A percentile compares a stretch with the other conserved stretches of the same genome.
These are phyloP conservation scores for Mortierella sp. DNA, from an alignment of 371 early-diverging fungal species.

Conservation along the genomic window DNA sequence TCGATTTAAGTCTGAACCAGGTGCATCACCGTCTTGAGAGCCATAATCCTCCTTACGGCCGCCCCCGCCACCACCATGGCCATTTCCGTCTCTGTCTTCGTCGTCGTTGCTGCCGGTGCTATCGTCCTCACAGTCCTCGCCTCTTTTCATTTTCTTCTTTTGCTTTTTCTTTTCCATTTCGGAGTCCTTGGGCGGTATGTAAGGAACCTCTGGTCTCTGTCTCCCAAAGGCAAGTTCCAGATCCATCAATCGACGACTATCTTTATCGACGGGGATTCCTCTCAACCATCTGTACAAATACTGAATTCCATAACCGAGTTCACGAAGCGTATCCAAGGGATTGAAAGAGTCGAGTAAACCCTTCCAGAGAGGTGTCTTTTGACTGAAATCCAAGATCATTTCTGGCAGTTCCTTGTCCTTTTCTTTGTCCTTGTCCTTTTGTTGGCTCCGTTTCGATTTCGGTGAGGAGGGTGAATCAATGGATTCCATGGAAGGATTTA, in stretches of 20 bases:
- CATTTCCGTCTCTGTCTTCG: slow-evolving; percentile 3
- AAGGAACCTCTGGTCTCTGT: slow-evolving; percentile 42
- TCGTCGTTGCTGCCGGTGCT: slow-evolving; percentile 10
- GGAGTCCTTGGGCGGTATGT: slow-evolving; percentile 24
- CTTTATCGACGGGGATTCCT: slow-evolving; percentile 50
- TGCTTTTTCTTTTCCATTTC: slow-evolving; percentile 19
- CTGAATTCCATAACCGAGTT: slow-evolving; percentile 32
- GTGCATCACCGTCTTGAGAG: background rate
- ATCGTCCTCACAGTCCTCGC: slow-evolving; percentile 12
- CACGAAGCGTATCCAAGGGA: slow-evolving; percentile 48
- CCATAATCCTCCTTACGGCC: slow-evolving; percentile 1
- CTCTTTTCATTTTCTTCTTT: slow-evolving; percentile 15
- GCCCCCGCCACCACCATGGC: background rate
- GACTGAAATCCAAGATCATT: slow-evolving; percentile 31
- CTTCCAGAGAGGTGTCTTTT: slow-evolving; percentile 49
- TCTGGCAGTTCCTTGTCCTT: slow-evolving; percentile 24
- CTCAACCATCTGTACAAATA: slow-evolving; percentile 47
- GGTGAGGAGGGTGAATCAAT: background rate
- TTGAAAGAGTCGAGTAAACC: slow-evolving; percentile 51
- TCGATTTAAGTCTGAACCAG: background rate
- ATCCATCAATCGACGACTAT: slow-evolving; percentile 44
- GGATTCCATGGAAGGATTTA: slow-evolving; percentile 10
- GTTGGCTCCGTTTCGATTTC: slow-evolving; percentile 6
- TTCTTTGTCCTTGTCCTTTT: slow-evolving; percentile 7
- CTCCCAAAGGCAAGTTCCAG: slow-evolving; percentile 43